Percentiles rank a stretch among this genome's conserved stretches.
Conservation (phyloP, 139 green algal species). For the Picocystis salinarum region DNA sequence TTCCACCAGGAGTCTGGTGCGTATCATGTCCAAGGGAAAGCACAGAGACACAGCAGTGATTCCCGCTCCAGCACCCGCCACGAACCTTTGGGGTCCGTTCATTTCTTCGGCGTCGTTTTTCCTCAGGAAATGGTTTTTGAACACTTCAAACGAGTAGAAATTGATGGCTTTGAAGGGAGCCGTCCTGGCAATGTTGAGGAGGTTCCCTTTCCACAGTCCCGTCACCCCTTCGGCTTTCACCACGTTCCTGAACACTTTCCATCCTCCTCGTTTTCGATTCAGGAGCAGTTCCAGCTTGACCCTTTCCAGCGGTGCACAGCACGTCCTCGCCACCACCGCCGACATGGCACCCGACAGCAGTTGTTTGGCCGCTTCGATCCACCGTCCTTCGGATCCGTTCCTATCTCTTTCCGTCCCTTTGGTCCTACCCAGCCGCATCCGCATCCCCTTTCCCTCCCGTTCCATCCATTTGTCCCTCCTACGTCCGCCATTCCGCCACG, state of each 20-base stretch:
- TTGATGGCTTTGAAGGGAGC: constrained; percentile 64
- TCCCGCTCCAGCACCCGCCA: constrained; percentile 19
- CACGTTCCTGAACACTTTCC: constrained; percentile 11
- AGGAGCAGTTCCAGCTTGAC: constrained; percentile 52
- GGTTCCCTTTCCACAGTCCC: constrained; percentile 51
- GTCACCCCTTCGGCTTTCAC: constrained; percentile 23
- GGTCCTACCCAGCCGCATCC: no score
- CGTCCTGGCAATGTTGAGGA: constrained; percentile 49
- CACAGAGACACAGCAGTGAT: constrained; percentile 44
- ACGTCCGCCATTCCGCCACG: no score
- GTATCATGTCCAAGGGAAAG: constrained; percentile 58
- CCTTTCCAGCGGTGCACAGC: constrained; percentile 42
- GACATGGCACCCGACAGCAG: constrained; percentile 25
- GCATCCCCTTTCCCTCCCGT: no score
- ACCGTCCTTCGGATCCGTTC: no score
- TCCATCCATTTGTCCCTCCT: no score
- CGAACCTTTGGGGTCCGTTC: not conserved
- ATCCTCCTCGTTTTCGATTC: constrained; percentile 13
- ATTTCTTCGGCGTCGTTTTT: constrained; percentile 13
- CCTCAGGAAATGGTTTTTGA: constrained; percentile 18
- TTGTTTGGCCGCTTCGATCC: no score
- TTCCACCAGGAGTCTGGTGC: constrained; percentile 36
- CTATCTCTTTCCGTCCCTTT: no score
- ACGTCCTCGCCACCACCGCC: constrained; percentile 36
- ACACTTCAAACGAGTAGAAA: constrained; percentile 55